Percentiles rank a stretch among this genome's conserved stretches.
These are phyloP conservation scores for Candida silvatica DNA, from an alignment of 805 yeast genomes.

Conservation along the genomic window DNA sequence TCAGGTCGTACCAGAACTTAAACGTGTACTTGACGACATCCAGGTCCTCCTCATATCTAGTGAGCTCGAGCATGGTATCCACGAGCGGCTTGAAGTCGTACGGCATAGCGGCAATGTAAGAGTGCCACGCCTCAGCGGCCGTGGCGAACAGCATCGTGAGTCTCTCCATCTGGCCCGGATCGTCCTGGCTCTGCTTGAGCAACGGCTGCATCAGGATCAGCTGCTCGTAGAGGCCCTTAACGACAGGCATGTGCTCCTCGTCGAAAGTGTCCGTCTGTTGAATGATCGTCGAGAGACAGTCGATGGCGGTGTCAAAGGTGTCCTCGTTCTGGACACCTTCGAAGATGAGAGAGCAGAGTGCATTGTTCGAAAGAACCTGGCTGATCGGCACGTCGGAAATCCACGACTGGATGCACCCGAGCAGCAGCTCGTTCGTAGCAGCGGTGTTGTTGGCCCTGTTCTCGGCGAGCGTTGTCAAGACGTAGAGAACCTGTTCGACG, in stretches of 20 bases:
- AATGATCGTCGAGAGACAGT: constrained; percentile 75
- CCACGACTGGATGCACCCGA: constrained; percentile 86
- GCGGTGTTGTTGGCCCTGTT: constrained; percentile 19
- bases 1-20: constrained; percentile 82
- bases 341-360: constrained; percentile 64
- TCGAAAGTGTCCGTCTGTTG: constrained; percentile 76
- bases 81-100: constrained; percentile 64
- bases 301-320: constrained; percentile 77
- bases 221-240: constrained; percentile 61
- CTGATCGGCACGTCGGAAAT: constrained; percentile 75
- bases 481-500: constrained; percentile 56
- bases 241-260: constrained; percentile 37
- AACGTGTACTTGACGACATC: constrained; percentile 88
- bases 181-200: constrained; percentile 41
- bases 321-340: constrained; percentile 47
- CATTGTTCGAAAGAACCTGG: constrained; percentile 50
- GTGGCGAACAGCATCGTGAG: constrained; percentile 75
- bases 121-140: constrained; percentile 96
- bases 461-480: constrained; percentile 45
- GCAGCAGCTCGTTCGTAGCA: constrained; percentile 34
- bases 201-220: constrained; percentile 52
- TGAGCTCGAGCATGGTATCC: constrained; percentile 58
- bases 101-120: constrained; percentile 68
- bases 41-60: constrained; percentile 71
- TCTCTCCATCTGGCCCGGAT: constrained; percentile 58